phyloP scores from a whole-genome alignment of 1,284 basidiomycete genomes.

The Fomes fomentarius region DNA sequence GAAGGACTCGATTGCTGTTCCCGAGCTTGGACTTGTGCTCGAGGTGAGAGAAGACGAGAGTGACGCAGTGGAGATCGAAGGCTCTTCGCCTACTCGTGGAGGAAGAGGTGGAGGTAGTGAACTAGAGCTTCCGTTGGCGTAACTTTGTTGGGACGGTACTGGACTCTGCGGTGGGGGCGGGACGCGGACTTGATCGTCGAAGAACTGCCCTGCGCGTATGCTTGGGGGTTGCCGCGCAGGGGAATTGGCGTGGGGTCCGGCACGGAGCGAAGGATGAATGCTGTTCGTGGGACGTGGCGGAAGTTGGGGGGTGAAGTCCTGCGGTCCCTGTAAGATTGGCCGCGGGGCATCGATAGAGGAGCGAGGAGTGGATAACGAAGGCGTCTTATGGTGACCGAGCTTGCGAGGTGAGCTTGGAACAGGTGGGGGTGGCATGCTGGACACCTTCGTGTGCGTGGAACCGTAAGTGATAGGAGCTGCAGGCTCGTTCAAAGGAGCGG shows the following conservation, averaged over 20 bases:
- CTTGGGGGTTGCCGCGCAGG: conserved; percentile 27
- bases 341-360: conserved; percentile 17
- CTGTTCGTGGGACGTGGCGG: conserved; percentile 70
- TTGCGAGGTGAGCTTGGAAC: conserved; percentile 17
- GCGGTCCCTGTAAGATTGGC: conserved; percentile 29
- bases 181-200: conserved; percentile 29
- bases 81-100: conserved; percentile 1
- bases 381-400: conserved; percentile 7
- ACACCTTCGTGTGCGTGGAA: conserved; percentile 63
- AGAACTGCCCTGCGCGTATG: conserved; percentile 24
- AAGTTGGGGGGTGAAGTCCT: conserved; percentile 74
- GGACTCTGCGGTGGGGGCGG: conserved; percentile 13
- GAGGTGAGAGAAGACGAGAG: conserved; percentile 2
- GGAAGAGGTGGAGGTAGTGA: conserved; percentile 6
- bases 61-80: not conserved
- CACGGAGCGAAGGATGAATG: conserved; percentile 74
- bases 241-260: conserved; percentile 31
- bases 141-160: conserved; percentile 10
- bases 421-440: conserved; percentile 20
- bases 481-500: conserved; percentile 64
- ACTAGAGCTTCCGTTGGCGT: conserved; percentile 2
- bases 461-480: conserved; percentile 62
- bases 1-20: not conserved
- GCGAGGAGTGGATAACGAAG: conserved; percentile 11
- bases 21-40: not conserved